Conservation (phyloP, 179 eudicot species). For the Silene coronaria region DNA sequence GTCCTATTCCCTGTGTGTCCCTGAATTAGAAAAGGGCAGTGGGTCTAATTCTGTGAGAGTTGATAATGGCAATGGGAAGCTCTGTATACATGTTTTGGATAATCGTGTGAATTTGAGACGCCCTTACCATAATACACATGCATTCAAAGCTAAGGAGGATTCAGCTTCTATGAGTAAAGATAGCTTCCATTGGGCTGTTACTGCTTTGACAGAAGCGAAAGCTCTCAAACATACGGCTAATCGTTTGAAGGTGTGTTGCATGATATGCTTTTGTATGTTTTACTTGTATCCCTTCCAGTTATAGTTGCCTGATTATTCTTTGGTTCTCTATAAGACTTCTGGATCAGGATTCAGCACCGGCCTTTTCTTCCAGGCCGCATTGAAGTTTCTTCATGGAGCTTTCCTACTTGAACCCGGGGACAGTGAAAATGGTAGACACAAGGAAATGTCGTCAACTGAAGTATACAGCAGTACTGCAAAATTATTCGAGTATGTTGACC, state of each 20-base stretch:
- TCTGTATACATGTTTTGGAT: conserved; percentile 12
- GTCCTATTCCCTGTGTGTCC: conserved; percentile 9
- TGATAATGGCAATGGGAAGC: conserved; percentile 20
- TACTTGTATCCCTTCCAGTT: neutral
- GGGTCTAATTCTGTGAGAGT: conserved; percentile 17
- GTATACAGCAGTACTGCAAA: conserved; percentile 39
- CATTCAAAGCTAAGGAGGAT: conserved; percentile 21
- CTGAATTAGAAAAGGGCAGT: conserved; percentile 25
- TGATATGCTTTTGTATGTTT: neutral
- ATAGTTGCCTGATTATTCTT: conserved; percentile 8
- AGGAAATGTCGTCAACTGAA: conserved; percentile 30
- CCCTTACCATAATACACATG: conserved; percentile 1
- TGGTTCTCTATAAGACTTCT: conserved; percentile 24
- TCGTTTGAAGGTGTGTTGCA: conserved; percentile 32
- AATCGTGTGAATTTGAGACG: conserved; percentile 22
- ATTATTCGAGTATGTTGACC: conserved; percentile 41
- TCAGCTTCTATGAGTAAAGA: conserved; percentile 30
- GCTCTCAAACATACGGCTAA: conserved; percentile 43
- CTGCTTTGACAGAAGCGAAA: conserved; percentile 42
- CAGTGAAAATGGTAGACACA: conserved; percentile 28
- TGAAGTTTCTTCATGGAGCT: conserved; percentile 50
- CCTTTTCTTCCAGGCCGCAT: conserved; percentile 44
- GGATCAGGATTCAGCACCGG: conserved; percentile 39
- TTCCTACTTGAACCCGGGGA: conserved; percentile 35
- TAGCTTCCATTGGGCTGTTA: conserved; percentile 31